phyloP scores from a whole-genome alignment of 495 filamentous ascomycete genomes.

The Neurospora sp. region DNA sequence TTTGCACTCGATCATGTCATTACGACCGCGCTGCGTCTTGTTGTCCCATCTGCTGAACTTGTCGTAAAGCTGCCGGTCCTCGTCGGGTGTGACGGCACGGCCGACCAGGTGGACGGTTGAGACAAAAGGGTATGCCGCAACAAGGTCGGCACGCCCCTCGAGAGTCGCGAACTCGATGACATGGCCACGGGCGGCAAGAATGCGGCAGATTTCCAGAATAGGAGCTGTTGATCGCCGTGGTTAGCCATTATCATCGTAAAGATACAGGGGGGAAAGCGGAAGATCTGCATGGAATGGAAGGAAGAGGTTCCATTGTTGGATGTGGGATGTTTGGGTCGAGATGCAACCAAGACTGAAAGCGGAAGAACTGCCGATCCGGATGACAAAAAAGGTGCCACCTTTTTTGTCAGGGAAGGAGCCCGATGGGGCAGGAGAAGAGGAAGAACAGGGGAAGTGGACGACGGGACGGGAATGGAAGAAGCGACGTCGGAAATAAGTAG shows the following conservation, averaged over 20 bases:
- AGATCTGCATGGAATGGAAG: not conserved
- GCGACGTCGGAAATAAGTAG: not conserved
- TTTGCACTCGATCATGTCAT: slow-evolving; percentile 19
- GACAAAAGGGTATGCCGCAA: slow-evolving; percentile 19
- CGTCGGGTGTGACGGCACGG: slow-evolving; percentile 7
- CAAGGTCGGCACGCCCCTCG: slow-evolving; percentile 25
- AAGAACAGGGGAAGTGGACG: not conserved
- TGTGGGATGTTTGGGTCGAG: not conserved
- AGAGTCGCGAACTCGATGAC: slow-evolving; percentile 29
- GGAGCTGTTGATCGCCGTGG: slow-evolving; percentile 11
- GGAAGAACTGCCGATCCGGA: not conserved
- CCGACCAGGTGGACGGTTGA: slow-evolving; percentile 11
- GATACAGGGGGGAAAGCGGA: too few species aligned
- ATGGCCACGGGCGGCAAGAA: slow-evolving; percentile 27
- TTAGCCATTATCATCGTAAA: not conserved
- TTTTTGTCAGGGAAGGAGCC: too few species aligned
- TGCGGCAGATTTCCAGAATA: slow-evolving; percentile 27
- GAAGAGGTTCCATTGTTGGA: not conserved
- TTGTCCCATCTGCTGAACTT: slow-evolving; percentile 23
- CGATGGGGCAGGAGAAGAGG: not conserved
- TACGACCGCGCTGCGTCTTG: slow-evolving; percentile 13
- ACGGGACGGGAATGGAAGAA: not conserved
- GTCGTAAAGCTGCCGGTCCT: slow-evolving; percentile 17
- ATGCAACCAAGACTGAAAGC: not conserved
- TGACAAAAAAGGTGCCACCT: too few species aligned